Base-by-base conservation (phyloP, 1,284 basidiomycete species). In the Trametes polyzona region DNA sequence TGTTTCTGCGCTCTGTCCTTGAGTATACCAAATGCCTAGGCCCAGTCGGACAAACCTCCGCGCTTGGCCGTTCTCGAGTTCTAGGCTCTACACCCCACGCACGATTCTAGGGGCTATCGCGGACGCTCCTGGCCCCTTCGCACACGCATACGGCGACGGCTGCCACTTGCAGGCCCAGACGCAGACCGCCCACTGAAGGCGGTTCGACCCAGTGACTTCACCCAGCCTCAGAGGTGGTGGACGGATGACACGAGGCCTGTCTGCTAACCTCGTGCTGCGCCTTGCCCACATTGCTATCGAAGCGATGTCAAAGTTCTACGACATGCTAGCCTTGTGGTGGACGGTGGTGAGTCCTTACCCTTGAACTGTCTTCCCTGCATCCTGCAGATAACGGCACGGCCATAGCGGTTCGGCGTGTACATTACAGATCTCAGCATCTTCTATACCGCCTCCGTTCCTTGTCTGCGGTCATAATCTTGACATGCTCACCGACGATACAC, bases 201-300 rank as follows among this genome's bases (percentile, higher is more conserved):
- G 37, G 19, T 35, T n/a, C 37, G 52, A 54, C 24, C 52, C 32
- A 29, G 44, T 47, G 52, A 54, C 44, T 41, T 12, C 27, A 16
- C 35, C 37, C 52, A 47, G 46, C 33, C 33, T 6, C 33, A 1
- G 17, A 5, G 23, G 5, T 16, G 19, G 35, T 21, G 24, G 43
- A 10, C 37, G 29, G 14, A 4, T 1, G 19, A 41, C 36, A 30
- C 37, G 52, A 47, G 21, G 30, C 37, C 41, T 39, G 52, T 54
- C 52, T 40, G 44, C 52, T 54, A 54, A 46, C 52, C 52, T 54
- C 52, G 52, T 54, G 52, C 26, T 6, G 44, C 19, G 44, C 3
- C 33, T n/a, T n/a, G 37, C 21, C 9, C 39, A 23, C 47, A 27
- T 47, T 21, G 32, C 11, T 33, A 26, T 17, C 17, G 9, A 32